Base-by-base conservation (phyloP, 257 asterid genomes). In the Coffea eugenioides region DNA sequence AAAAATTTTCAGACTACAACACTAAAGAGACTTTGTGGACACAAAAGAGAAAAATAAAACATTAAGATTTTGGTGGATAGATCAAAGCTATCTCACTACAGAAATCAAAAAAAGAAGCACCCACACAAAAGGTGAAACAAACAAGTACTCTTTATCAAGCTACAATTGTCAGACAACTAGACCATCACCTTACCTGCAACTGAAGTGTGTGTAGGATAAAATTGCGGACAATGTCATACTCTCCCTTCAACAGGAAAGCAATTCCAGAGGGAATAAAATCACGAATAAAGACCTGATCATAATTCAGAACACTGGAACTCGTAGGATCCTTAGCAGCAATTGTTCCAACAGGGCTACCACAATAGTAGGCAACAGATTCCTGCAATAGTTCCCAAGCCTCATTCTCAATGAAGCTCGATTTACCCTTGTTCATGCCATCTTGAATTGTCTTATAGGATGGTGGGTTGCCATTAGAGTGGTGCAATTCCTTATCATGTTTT, bases 261-360 rank as follows among this genome's bases (percentile, higher is more conserved):
- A 91, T 82, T 54, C 96, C 96, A 83, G 96, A 91, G 59, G 96
- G 92, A 75, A 90, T 84, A 85, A 91, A 91, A 84, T 91, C 96
- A 51, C 96, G 94, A 80, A 91, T 88, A 80, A 91, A 91, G 77
- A 91, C 94, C 64, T 91, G 96, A 65, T 91, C 96, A 34, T 91
- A 91, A 88, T 91, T 91, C 84, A 91, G 85, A 81, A 89, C 86
- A 81, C 80, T 84, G 14, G 94, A 86, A 80, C 77, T 84, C 74
- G 84, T 87, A 8, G 92, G 87, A 77, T 91, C 97, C 70, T 88
- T 85, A 41, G 97, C 97, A 80, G 97, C 97, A 81, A 91, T 87
- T 39, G 97, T 91, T 64, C 97, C 97, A 31, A 91, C 79, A 45
- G 97, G 97, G 82, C 85, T 87, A 81, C 88, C 83, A 83, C 97